A percentile compares a stretch with the other conserved stretches of the same genome.
These are phyloP conservation scores for Alloteropsis angusta DNA, from an alignment of 202 grass and related monocot species.

Conservation along the genomic window DNA sequence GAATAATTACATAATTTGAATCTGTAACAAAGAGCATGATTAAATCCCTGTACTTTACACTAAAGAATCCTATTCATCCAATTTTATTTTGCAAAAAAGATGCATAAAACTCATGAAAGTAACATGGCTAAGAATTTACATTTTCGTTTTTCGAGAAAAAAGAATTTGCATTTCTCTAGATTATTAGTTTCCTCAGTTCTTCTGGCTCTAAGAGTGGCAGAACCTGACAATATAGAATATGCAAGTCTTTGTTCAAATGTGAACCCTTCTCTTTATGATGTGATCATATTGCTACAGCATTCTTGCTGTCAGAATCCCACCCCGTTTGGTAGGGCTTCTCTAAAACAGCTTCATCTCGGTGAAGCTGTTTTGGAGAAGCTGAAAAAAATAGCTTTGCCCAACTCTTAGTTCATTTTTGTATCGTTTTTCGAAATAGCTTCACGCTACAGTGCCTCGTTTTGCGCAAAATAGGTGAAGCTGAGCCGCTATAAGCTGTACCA, in stretches of 20 bases:
- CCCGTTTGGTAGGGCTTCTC: too few relatives aligned
- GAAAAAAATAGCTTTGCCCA: too few relatives aligned
- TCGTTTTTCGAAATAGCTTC: too few relatives aligned
- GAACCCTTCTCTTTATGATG: background rate
- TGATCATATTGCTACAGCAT: background rate
- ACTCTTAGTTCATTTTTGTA: too few relatives aligned
- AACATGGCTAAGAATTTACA: background rate
- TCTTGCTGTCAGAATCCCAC: background rate
- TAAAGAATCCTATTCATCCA: background rate
- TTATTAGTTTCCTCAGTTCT: background rate
- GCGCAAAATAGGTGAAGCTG: too few relatives aligned
- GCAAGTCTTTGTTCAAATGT: background rate
- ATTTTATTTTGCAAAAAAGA: background rate
- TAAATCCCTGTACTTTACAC: background rate
- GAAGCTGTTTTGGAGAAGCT: too few relatives aligned
- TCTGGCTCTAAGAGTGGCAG: background rate
- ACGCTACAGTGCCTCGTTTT: too few relatives aligned
- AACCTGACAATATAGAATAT: background rate
- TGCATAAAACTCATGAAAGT: background rate
- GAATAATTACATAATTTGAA: background rate
- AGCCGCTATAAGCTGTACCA: too few relatives aligned
- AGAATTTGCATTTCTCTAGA: background rate
- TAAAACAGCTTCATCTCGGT: too few relatives aligned
- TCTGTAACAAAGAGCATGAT: background rate
- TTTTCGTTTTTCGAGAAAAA: background rate